A percentile compares a stretch with the other conserved stretches of the same genome.
Evolutionary conservation across 345 rosid genomes (phyloP).

Genomic region (Pistacia atlantica): DNA sequence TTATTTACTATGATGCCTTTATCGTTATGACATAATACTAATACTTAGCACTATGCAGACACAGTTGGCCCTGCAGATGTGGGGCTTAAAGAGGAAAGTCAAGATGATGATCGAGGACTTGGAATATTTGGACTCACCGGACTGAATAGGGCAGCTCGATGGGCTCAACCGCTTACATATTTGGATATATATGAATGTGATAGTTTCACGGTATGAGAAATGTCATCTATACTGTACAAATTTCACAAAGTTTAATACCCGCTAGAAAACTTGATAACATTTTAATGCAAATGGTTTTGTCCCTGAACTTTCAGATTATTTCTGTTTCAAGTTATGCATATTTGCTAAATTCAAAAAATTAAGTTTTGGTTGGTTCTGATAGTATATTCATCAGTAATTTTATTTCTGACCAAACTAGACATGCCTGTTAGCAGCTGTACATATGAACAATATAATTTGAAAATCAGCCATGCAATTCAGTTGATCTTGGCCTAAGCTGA

Average conservation of each 20-base stretch:
- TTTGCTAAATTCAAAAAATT: neutral
- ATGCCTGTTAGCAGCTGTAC: neutral
- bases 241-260: neutral
- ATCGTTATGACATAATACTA: conserved; percentile 5
- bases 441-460: neutral
- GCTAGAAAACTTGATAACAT: neutral
- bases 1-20: neutral
- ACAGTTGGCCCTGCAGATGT: conserved; percentile 73
- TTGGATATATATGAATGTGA: conserved; percentile 68
- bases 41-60: conserved; percentile 49
- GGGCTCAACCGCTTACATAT: conserved; percentile 94
- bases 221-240: neutral
- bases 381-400: neutral
- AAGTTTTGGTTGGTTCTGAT: neutral
- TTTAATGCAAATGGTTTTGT: neutral
- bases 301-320: neutral
- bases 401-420: neutral
- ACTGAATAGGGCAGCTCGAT: conserved; percentile 60
- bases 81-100: conserved; percentile 68
- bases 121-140: conserved; percentile 60
- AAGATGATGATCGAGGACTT: conserved; percentile 85
- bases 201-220: conserved; percentile 53
- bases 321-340: neutral
- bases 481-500: conserved; percentile 8
- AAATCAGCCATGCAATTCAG: neutral